These are phyloP conservation scores for Paecilomyces sp. DNA, from an alignment of 2,329 filamentous ascomycete genomes.

Conservation along the genomic window DNA sequence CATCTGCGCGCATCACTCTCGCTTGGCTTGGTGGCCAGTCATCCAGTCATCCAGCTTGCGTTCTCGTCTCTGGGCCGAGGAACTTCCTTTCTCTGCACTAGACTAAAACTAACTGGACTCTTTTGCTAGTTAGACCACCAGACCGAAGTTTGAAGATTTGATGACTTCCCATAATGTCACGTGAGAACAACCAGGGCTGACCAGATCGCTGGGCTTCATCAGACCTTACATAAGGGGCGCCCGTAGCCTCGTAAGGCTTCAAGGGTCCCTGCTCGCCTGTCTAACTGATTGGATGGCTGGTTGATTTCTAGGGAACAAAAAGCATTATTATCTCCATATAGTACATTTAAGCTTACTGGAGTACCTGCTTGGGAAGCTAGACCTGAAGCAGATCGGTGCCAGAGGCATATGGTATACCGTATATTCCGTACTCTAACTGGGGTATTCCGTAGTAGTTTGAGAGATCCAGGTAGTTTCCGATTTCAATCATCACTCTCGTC, in stretches of 20 bases:
- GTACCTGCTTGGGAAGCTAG: not conserved
- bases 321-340: not conserved
- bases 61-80: not conserved
- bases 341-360: not conserved
- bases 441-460: not conserved
- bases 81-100: not conserved
- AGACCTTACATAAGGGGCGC: not conserved
- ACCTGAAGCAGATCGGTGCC: not conserved
- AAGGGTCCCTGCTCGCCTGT: not conserved
- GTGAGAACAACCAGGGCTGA: not conserved
- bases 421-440: not conserved
- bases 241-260: not conserved
- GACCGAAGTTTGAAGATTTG: too few species aligned
- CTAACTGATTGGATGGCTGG: not conserved
- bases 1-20: not conserved
- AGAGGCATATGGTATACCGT: too few species aligned
- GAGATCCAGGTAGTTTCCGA: slow-evolving; percentile 4
- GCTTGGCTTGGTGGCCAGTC: not conserved
- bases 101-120: not conserved
- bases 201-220: not conserved
- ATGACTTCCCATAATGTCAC: not conserved
- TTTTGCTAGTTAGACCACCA: too few species aligned
- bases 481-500: slow-evolving; percentile 53
- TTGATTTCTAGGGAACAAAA: not conserved
- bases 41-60: not conserved